phyloP scores from a whole-genome alignment of 164 flowering plant genomes.

The Vitis labrusca region DNA sequence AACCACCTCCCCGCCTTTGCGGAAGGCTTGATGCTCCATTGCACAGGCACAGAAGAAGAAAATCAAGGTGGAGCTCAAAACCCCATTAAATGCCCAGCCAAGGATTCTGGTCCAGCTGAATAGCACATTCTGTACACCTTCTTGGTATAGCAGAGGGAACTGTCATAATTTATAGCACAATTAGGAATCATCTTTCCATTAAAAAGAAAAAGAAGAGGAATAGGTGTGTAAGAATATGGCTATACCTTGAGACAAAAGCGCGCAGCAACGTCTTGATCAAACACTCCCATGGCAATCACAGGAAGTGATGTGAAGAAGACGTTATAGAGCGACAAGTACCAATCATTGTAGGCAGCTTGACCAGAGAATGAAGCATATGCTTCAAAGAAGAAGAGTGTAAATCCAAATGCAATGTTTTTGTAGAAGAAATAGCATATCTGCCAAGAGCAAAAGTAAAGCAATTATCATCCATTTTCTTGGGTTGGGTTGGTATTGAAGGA shows the following conservation, averaged over 20 bases:
- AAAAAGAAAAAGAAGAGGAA: not conserved
- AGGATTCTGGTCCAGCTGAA: conserved; percentile 53
- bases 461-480: not conserved
- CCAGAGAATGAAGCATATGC: conserved; percentile 59
- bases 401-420: conserved; percentile 60
- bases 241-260: conserved; percentile 47
- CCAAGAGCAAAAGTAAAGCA: conserved; percentile 1
- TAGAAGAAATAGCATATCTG: conserved; percentile 69
- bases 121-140: conserved; percentile 50
- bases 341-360: conserved; percentile 51
- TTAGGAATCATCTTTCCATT: not conserved
- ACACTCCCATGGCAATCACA: conserved; percentile 57
- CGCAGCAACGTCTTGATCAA: conserved; percentile 60
- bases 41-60: conserved; percentile 46
- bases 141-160: conserved; percentile 63
- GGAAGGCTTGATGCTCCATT: conserved; percentile 39
- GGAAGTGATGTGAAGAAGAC: conserved; percentile 69
- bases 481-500: not conserved
- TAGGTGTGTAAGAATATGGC: not conserved
- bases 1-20: conserved; percentile 47
- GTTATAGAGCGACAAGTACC: conserved; percentile 51
- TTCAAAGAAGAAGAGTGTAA: conserved; percentile 55
- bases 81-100: conserved; percentile 52
- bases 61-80: conserved; percentile 29
- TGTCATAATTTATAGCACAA: conserved; percentile 14